phyloP scores from a whole-genome alignment of 176 grass and related monocot species.

The Leersia perrieri region DNA sequence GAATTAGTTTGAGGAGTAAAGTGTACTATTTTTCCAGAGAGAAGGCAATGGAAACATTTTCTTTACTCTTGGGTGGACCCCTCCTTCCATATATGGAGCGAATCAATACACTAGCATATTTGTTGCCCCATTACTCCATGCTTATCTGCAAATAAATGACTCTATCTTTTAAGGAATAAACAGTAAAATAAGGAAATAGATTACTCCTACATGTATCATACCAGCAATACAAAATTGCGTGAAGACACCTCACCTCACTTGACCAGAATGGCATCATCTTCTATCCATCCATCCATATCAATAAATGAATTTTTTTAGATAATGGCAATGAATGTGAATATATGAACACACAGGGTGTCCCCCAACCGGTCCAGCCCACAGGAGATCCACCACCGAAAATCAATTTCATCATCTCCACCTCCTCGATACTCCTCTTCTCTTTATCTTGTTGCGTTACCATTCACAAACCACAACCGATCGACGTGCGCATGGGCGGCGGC shows the following conservation, averaged over 20 bases:
- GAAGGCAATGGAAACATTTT: too few relatives aligned
- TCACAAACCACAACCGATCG: too few relatives aligned
- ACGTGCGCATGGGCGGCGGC: background rate
- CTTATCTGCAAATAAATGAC: too few relatives aligned
- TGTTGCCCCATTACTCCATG: too few relatives aligned
- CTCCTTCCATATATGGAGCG: too few relatives aligned
- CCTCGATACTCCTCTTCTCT: background rate
- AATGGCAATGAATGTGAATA: too few relatives aligned
- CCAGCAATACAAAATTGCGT: background rate
- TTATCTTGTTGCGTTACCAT: background rate
- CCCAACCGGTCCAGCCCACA: background rate
- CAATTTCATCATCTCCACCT: background rate
- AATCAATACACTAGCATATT: too few relatives aligned
- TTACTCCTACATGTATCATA: background rate
- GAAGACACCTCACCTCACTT: background rate
- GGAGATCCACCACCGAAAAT: slow-evolving; percentile 23
- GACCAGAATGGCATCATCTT: background rate
- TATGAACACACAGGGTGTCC: background rate
- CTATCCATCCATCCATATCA: background rate
- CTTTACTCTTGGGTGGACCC: too few relatives aligned
- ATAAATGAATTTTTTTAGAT: too few relatives aligned
- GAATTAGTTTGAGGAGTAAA: too few relatives aligned
- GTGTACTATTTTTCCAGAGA: too few relatives aligned
- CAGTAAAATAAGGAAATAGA: background rate
- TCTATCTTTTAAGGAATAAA: too few relatives aligned